Percentiles rank a stretch among this genome's conserved stretches.
Evolutionary conservation across 192 early-diverging fungal genomes (phyloP).

Genomic region (Spizellomyces sp.): DNA sequence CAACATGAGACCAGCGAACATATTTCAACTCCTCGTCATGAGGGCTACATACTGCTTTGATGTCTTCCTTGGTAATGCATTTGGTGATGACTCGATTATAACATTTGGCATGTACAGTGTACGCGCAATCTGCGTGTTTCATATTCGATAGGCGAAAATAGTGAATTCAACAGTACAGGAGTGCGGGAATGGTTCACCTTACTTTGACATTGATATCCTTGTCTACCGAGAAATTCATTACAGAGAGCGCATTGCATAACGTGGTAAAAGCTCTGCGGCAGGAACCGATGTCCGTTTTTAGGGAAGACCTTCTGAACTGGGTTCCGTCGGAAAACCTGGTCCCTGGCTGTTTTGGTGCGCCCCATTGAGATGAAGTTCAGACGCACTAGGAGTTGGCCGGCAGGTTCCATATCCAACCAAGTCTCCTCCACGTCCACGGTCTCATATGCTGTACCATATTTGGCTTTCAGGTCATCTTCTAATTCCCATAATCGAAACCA

Average conservation of each 20-base stretch:
- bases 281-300: conserved; percentile 88
- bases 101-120: conserved; percentile 88
- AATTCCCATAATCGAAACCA: conserved; percentile 94
- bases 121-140: conserved; percentile 72
- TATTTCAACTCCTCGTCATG: background rate
- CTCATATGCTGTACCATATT: conserved; percentile 28
- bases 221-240: conserved; percentile 81
- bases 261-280: conserved; percentile 83
- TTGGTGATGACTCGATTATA: conserved; percentile 86
- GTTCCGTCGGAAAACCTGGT: conserved; percentile 44
- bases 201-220: conserved; percentile 91
- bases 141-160: conserved; percentile 4
- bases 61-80: conserved; percentile 67
- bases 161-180: conserved; percentile 9
- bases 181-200: conserved; percentile 3
- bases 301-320: conserved; percentile 53
- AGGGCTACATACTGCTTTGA: conserved; percentile 21
- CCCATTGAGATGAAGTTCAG: conserved; percentile 70
- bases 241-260: conserved; percentile 95
- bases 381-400: conserved; percentile 84
- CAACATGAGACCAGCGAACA: background rate
- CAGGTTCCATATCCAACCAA: conserved; percentile 94
- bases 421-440: conserved; percentile 64
- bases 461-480: conserved; percentile 72
- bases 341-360: conserved; percentile 45